Conservation (phyloP, 257 asterid genomes). For the Rauvolfia tetraphylla region DNA sequence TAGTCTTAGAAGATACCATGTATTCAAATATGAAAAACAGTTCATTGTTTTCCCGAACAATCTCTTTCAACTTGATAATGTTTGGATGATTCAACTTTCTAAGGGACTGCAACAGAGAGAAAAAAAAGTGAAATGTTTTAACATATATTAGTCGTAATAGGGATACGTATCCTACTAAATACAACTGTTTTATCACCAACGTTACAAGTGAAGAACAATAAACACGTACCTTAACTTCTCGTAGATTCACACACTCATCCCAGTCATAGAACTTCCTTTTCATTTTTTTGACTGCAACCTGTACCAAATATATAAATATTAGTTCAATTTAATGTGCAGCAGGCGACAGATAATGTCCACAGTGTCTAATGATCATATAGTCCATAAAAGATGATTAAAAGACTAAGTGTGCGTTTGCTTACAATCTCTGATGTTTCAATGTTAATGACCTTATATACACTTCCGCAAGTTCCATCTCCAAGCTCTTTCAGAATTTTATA, state of each 20-base stretch:
- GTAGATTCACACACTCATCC: constrained; percentile 82
- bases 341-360: neutral
- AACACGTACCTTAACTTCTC: constrained; percentile 81
- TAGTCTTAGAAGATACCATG: constrained; percentile 56
- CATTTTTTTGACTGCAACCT: constrained; percentile 97
- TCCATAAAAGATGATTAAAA: neutral
- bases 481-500: constrained; percentile 77
- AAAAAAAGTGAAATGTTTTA: constrained; percentile 14
- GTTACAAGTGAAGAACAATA: constrained; percentile 2
- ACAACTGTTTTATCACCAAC: neutral
- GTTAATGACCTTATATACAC: constrained; percentile 86
- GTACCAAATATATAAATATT: constrained; percentile 3
- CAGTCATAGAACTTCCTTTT: constrained; percentile 81
- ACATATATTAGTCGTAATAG: constrained; percentile 3
- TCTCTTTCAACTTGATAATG: constrained; percentile 87
- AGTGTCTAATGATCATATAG: neutral
- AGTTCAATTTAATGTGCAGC: neutral
- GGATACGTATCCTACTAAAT: neutral
- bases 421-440: constrained; percentile 77
- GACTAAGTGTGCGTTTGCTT: constrained; percentile 23
- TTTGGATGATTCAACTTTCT: constrained; percentile 77
- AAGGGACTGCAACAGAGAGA: constrained; percentile 60
- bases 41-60: constrained; percentile 85
- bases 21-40: constrained; percentile 92
- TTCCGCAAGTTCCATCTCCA: constrained; percentile 92